phyloP scores from a whole-genome alignment of 2,329 filamentous ascomycete species.

The Juglanconis juglandina region DNA sequence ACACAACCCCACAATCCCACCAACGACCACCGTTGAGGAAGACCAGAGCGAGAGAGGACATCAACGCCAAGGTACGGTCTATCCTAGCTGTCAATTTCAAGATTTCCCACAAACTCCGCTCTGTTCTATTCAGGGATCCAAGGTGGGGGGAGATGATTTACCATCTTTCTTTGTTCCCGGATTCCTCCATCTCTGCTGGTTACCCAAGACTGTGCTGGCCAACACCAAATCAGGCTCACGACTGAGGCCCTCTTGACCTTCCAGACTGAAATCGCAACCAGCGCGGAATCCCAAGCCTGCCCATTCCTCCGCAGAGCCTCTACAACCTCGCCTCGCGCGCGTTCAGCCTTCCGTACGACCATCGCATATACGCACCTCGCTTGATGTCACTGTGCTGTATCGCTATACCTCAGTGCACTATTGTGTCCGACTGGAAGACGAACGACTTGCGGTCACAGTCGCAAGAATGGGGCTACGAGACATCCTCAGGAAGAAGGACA shows the following conservation, averaged over 20 bases:
- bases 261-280: background rate
- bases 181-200: too few relatives aligned
- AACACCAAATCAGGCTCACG: background rate
- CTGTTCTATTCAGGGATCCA: constrained; percentile 6
- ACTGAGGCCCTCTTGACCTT: background rate
- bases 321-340: background rate
- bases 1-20: background rate
- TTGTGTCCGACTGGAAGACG: background rate
- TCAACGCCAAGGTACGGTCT: background rate
- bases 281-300: background rate
- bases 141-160: constrained; percentile 13
- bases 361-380: background rate
- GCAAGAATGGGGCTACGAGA: constrained; percentile 48
- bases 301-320: background rate
- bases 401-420: background rate
- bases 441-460: background rate
- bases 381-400: background rate
- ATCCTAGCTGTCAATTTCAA: background rate
- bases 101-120: background rate
- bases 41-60: background rate
- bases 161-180: background rate
- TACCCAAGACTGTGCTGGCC: too few relatives aligned
- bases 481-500: constrained; percentile 52
- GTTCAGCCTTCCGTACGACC: constrained; percentile 8
- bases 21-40: background rate